phyloP scores from a whole-genome alignment of 2,329 filamentous ascomycete species.

The Mycosphaerella arachidis region DNA sequence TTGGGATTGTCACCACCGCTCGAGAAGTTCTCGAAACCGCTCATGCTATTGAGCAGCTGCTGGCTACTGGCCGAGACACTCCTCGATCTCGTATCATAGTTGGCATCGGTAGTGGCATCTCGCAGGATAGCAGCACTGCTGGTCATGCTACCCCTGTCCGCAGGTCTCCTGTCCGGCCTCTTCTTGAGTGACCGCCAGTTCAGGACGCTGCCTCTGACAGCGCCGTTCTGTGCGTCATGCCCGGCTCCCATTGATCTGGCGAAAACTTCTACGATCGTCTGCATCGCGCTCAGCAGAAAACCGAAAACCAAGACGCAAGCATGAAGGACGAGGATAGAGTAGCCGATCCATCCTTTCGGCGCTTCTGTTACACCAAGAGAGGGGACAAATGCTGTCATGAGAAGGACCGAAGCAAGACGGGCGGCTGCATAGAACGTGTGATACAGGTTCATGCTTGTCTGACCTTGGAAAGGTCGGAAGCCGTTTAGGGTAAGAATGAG shows the following conservation, averaged over 20 bases:
- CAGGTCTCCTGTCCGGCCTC: slow-evolving; percentile 39
- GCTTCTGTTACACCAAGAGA: slow-evolving; percentile 73
- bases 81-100: slow-evolving; percentile 47
- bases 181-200: slow-evolving; percentile 52
- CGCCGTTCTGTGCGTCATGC: slow-evolving; percentile 52
- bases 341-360: slow-evolving; percentile 90
- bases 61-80: slow-evolving; percentile 61
- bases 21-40: slow-evolving; percentile 51
- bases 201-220: slow-evolving; percentile 70
- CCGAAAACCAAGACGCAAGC: slow-evolving; percentile 80
- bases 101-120: slow-evolving; percentile 17
- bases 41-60: slow-evolving; percentile 52
- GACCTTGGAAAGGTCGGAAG: slow-evolving; percentile 82
- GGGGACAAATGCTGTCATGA: slow-evolving; percentile 68
- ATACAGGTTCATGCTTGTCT: slow-evolving; percentile 96
- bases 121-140: slow-evolving; percentile 75
- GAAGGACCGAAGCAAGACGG: slow-evolving; percentile 61
- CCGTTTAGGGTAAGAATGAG: slow-evolving; percentile 81
- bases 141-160: slow-evolving; percentile 70
- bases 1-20: slow-evolving; percentile 54
- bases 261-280: slow-evolving; percentile 83
- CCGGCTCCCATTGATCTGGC: slow-evolving; percentile 80
- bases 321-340: slow-evolving; percentile 82
- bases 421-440: slow-evolving; percentile 78
- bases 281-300: slow-evolving; percentile 86